Percentiles rank a stretch among this genome's conserved stretches.
phyloP scores from a whole-genome alignment of 345 rosid genomes.

The Sisymbrium irio region DNA sequence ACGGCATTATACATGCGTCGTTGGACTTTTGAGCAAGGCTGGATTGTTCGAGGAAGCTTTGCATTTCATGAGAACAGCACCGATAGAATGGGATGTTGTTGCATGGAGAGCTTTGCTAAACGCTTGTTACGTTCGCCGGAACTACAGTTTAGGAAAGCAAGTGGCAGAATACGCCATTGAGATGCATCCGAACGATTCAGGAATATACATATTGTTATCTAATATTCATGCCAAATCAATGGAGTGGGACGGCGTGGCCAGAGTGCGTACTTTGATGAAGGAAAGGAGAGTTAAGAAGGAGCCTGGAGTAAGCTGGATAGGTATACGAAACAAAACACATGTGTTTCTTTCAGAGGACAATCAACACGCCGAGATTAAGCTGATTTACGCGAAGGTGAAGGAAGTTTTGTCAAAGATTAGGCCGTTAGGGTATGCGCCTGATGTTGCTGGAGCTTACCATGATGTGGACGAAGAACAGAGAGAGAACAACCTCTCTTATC shows the following conservation, averaged over 20 bases:
- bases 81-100: slow-evolving; percentile 68
- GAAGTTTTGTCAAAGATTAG: slow-evolving; percentile 60
- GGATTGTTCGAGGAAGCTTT: slow-evolving; percentile 62
- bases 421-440: slow-evolving; percentile 66
- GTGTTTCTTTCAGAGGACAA: slow-evolving; percentile 64
- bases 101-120: slow-evolving; percentile 76
- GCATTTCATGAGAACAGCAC: slow-evolving; percentile 60
- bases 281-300: slow-evolving; percentile 67
- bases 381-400: slow-evolving; percentile 56
- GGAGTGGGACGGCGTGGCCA: slow-evolving; percentile 70
- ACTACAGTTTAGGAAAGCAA: slow-evolving; percentile 53
- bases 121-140: slow-evolving; percentile 63
- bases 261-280: slow-evolving; percentile 63
- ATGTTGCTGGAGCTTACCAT: slow-evolving; percentile 54
- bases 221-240: slow-evolving; percentile 61
- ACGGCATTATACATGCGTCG: slow-evolving; percentile 76
- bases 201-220: slow-evolving; percentile 42
- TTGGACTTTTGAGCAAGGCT: slow-evolving; percentile 73
- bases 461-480: slow-evolving; percentile 89
- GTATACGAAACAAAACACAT: slow-evolving; percentile 49
- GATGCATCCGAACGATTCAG: slow-evolving; percentile 57
- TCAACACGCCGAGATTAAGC: slow-evolving; percentile 57
- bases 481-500: slow-evolving; percentile 63
- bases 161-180: slow-evolving; percentile 48
- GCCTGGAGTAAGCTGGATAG: slow-evolving; percentile 90